These are phyloP conservation scores for Triticum monococcum DNA, from an alignment of 176 grass and related monocot species.

Conservation along the genomic window DNA sequence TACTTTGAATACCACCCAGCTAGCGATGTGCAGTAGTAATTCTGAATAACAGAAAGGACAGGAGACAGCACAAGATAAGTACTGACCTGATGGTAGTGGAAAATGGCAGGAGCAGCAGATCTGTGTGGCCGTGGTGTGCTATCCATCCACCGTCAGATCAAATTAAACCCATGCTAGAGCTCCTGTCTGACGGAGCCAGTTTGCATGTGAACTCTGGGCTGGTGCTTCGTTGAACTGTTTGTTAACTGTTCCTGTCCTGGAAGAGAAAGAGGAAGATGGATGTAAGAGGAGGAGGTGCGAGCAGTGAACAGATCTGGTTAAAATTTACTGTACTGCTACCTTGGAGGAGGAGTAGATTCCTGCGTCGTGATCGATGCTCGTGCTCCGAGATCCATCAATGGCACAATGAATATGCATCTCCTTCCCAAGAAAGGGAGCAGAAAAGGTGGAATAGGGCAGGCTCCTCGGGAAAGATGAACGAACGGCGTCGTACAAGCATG, in stretches of 20 bases:
- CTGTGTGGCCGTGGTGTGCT: conserved; percentile 12
- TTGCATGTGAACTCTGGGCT: not conserved
- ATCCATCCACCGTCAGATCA: not conserved
- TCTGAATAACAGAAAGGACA: conserved; percentile 33
- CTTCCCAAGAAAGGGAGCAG: conserved; percentile 26
- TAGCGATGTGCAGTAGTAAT: conserved; percentile 16
- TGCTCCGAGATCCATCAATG: conserved; percentile 31
- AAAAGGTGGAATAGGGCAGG: conserved; percentile 23
- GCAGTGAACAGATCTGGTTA: conserved; percentile 26
- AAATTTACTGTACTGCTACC: not conserved
- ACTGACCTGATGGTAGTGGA: conserved; percentile 24
- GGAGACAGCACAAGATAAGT: conserved; percentile 22
- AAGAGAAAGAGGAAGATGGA: conserved; percentile 9
- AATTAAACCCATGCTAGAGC: not conserved
- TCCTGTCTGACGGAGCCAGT: not conserved
- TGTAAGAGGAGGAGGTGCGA: not conserved
- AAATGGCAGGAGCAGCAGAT: conserved; percentile 41
- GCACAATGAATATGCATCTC: conserved; percentile 32
- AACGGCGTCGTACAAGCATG: conserved; percentile 16
- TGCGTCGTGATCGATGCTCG: not conserved
- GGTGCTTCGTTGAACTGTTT: not conserved
- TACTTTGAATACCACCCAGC: conserved; percentile 22
- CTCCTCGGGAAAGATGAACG: conserved; percentile 53
- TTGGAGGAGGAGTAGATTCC: conserved; percentile 27
- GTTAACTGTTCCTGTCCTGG: not conserved